phyloP scores from a whole-genome alignment of 495 filamentous ascomycete species.

The Pyronema omphalodes region DNA sequence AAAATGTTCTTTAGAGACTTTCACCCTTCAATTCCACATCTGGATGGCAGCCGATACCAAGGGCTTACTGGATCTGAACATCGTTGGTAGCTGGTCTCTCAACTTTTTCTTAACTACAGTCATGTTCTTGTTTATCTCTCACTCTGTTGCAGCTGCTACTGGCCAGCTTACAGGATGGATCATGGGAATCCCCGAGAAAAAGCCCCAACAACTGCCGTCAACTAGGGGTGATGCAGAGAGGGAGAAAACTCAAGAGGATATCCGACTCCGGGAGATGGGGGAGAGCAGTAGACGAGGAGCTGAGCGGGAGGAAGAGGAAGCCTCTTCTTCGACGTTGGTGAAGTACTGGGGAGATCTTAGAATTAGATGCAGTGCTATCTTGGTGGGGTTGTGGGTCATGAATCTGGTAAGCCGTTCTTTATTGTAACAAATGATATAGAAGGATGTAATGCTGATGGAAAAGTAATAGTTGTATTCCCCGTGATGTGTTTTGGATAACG shows the following conservation, averaged over 20 bases:
- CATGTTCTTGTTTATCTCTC: conserved; percentile 29
- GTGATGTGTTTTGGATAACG: too few species aligned
- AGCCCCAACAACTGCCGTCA: conserved; percentile 5
- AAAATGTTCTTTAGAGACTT: conserved; percentile 37
- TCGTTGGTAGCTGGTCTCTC: conserved; percentile 16
- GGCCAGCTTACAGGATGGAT: conserved; percentile 28
- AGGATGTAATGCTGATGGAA: too few species aligned
- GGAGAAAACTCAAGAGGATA: conserved; percentile 3
- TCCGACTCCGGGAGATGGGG: background rate
- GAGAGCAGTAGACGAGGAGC: background rate
- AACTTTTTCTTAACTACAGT: conserved; percentile 27
- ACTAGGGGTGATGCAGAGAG: background rate
- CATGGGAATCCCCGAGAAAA: conserved; percentile 20
- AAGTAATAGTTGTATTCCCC: too few species aligned
- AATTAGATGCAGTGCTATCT: conserved; percentile 17
- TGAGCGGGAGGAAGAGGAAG: background rate
- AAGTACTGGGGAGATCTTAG: conserved; percentile 12
- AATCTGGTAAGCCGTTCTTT: conserved; percentile 13
- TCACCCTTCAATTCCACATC: conserved; percentile 42
- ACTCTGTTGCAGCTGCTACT: conserved; percentile 25
- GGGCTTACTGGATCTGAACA: conserved; percentile 33
- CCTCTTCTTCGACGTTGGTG: background rate
- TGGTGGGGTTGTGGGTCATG: conserved; percentile 21
- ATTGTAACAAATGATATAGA: too few species aligned
- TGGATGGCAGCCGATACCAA: conserved; percentile 43